Conservation (phyloP, 2,329 filamentous ascomycete species). For the Epichloe coenophiala region DNA sequence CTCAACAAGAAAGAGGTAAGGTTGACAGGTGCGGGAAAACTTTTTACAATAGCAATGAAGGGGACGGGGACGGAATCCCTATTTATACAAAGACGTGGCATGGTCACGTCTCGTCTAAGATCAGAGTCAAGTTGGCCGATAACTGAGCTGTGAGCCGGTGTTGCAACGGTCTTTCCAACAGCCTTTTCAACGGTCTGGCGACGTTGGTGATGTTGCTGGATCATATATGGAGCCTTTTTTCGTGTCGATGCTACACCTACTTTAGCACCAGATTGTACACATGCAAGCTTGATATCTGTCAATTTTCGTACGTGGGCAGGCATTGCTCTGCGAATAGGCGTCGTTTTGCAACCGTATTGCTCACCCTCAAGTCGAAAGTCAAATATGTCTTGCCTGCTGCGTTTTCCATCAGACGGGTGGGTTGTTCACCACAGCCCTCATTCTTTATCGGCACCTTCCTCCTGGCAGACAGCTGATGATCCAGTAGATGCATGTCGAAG, state of each 20-base stretch:
- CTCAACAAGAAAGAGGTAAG: not conserved
- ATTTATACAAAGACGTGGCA: not conserved
- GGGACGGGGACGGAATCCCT: not conserved
- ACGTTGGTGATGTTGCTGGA: conserved; percentile 4
- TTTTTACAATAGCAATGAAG: not conserved
- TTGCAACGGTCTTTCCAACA: not conserved
- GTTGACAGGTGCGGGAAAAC: not conserved
- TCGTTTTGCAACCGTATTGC: not conserved
- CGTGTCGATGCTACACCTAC: not conserved
- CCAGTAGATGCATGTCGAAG: not conserved
- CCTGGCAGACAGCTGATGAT: not conserved
- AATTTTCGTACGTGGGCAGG: not conserved
- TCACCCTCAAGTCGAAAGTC: not conserved
- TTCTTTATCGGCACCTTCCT: not conserved
- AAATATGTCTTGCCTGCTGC: not conserved
- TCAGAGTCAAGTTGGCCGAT: not conserved
- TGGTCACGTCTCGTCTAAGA: not conserved
- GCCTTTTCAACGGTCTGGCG: not conserved
- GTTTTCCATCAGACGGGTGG: not conserved
- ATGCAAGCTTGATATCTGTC: not conserved
- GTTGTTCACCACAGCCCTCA: not conserved
- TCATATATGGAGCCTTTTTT: not conserved
- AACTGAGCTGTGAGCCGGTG: not conserved
- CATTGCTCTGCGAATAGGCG: not conserved
- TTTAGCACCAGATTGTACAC: not conserved